Base-by-base conservation (phyloP, 257 asterid species). In the Penstemon eatonii region DNA sequence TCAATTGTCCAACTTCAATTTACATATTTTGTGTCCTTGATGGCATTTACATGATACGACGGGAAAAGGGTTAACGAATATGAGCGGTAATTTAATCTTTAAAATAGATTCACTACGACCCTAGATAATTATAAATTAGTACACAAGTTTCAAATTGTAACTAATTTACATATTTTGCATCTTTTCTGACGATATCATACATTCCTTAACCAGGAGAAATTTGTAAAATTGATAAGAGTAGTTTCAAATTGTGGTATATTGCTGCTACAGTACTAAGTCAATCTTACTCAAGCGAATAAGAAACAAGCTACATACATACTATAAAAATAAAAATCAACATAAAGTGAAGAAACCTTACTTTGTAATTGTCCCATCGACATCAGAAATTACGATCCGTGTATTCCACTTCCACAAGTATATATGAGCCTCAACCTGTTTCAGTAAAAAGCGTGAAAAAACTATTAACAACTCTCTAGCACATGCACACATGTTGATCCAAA, bases 391-490 rank as follows among this genome's bases (percentile, higher is more conserved):
- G 42, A 94, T 94, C 42, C 91, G 78, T 3, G 99, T 89, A 87
- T 94, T 91, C 96, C 96, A 94, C 89, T 82, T 89, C 99, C 99
- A 94, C 89, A 94, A 80, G 86, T 94, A 94, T 74, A 94, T 94
- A 85, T 94, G 99, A 83, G 99, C 98, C 74, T 94, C 99, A 63
- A 94, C 98, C 98, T 92, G 90, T 66, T 53, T 44, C 73, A 76
- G 51, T 44, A 51, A 76, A 60, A 71, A 7, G 45, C 5, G 15
- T 56, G 44, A 72, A 66, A 15, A 49, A 49, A 49, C 15, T 9
- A 65, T 58, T 46, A 65, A 67, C 66, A 51, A 56, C 52, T 42
- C 3, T n/a, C 52, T 40, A 18, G n/a, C 11, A 49, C 53, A 38
- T 69, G 47, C 43, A 73, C 67, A 76, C 75, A 62, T 11, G 61